Base-by-base conservation (phyloP, 768 basidiomycete species). In the Tricholoma terreum region DNA sequence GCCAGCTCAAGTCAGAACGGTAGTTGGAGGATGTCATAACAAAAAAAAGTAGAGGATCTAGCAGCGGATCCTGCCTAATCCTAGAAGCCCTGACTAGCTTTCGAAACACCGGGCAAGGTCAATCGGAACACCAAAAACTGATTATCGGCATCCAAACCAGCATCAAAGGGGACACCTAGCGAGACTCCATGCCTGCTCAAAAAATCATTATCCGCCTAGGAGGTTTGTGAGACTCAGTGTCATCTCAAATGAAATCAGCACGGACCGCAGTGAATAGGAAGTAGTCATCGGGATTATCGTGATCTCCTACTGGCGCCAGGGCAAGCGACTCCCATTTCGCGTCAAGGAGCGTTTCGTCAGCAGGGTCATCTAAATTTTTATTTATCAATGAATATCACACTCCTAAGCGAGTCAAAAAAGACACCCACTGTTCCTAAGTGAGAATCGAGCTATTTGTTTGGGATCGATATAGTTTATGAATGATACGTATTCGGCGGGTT, bases 241-340 rank as follows among this genome's bases (percentile, higher is more conserved):
- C 30, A 36, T 36, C 34, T 31, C 21, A n/a, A 57, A 40, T 43
- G 6, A 38, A 27, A 6, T 6, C 12, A n/a, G 12, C 17, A 73
- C 83, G 24, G 64, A 85, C 84, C 4, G 76, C 80, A 11, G 81
- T 81, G 72, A 87, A 84, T 35, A 89, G 68, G 75, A 88, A 88
- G 65, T 80, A 87, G 63, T 89, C 87, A 59, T 88, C 70, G 0
- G 86, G 87, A 67, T 72, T 78, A 1, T 61, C 67, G 1, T 75
- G 68, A 58, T 84, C 84, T 10, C 74, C 65, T 17, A 77, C 77
- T 0, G 85, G 79, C 2, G 81, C 85, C 6, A 88, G 71, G 7
- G 84, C 81, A 12, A 86, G 72, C 1, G 81, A 83, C 63, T 89
- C 87, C 84, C 85, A 89, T 70, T 88, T 89, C 0, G 78, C 80